Evolutionary conservation across 495 filamentous ascomycete species (phyloP), one percentile per base, ranked within the genome.

Genomic region (Antarctomyces pellizariae): DNA sequence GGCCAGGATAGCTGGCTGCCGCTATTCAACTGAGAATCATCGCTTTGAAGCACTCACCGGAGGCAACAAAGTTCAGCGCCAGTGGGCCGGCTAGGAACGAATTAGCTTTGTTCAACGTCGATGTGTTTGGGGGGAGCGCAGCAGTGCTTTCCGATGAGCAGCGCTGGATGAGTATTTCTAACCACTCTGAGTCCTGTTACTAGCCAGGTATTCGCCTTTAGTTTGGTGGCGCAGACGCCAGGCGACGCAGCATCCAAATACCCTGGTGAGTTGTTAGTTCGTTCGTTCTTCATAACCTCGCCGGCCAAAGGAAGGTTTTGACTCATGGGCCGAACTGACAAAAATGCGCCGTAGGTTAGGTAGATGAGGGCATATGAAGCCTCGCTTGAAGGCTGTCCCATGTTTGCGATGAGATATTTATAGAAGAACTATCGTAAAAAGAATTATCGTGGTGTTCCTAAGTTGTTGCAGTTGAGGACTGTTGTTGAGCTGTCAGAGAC

Each of bases 61-160:
- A 75, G 39, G 73, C 74, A 42, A 79, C 74, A 52, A 79, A 80
- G 46, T 80, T 79, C 33, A 80, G 53, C 31, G 74, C 70, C 44
- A 80, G 54, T 20, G 75, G 74, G 24, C 74, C 48, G 32, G 67
- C 74, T 80, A 25, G 25, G 12, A 33, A 16, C 2, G 13, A 16
- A 45, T 49, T 33, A 45, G 44, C 33, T 28, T 16, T 13, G 12
- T 19, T 22, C 10, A 13, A 20, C 5, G 6, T 17, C 22, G 28
- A 17, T 13, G 21, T 16, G n/a, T 19, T 25, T 22, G 12, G 1
- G 13, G 27, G 9, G n/a, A 24, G 9, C 16, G 3, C 21, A 18
- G 25, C 18, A 7, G 18, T 18, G 12, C 10, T 14, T 20, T 8
- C 17, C 26, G 5, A 18, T 6, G n/a, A 9, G 9, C 26, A 28